phyloP scores from a whole-genome alignment of 345 rosid species.

The Gossypium thurberi region DNA sequence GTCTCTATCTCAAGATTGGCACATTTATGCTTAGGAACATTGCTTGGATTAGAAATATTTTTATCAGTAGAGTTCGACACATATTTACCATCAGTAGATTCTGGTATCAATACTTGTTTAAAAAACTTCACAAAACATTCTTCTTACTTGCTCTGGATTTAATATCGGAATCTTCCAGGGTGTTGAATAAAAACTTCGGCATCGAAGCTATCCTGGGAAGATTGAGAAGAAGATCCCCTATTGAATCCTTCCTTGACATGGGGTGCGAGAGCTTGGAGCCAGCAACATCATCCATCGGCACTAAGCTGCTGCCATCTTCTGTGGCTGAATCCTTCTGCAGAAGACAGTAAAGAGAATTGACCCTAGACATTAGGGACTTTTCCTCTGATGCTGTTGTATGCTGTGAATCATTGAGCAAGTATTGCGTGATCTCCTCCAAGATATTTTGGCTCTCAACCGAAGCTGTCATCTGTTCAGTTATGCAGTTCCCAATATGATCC shows the following conservation, averaged over 20 bases:
- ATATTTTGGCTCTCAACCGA: slow-evolving; percentile 26
- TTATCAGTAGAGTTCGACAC: no score
- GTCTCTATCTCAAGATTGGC: no score
- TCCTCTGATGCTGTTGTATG: slow-evolving; percentile 37
- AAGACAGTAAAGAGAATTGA: slow-evolving; percentile 53
- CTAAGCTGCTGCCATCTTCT: not conserved
- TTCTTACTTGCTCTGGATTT: no score
- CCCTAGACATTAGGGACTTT: slow-evolving; percentile 46
- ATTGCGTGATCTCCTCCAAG: slow-evolving; percentile 41
- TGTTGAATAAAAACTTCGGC: slow-evolving; percentile 41
- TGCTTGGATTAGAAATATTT: no score
- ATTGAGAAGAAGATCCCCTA: slow-evolving; percentile 53
- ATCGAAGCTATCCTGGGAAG: slow-evolving; percentile 65
- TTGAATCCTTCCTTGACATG: slow-evolving; percentile 53
- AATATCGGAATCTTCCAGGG: slow-evolving; percentile 27
- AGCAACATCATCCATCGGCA: slow-evolving; percentile 5
- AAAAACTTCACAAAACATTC: no score
- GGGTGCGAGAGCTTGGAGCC: slow-evolving; percentile 24
- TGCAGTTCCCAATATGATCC: slow-evolving; percentile 51
- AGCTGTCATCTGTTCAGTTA: slow-evolving; percentile 31
- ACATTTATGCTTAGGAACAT: no score
- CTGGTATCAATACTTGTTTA: no score
- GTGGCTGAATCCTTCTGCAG: slow-evolving; percentile 42
- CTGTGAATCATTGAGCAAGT: slow-evolving; percentile 44
- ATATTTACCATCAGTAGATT: no score